Base-by-base conservation (phyloP, 179 eudicot genomes). In the Patellifolia procumbens region DNA sequence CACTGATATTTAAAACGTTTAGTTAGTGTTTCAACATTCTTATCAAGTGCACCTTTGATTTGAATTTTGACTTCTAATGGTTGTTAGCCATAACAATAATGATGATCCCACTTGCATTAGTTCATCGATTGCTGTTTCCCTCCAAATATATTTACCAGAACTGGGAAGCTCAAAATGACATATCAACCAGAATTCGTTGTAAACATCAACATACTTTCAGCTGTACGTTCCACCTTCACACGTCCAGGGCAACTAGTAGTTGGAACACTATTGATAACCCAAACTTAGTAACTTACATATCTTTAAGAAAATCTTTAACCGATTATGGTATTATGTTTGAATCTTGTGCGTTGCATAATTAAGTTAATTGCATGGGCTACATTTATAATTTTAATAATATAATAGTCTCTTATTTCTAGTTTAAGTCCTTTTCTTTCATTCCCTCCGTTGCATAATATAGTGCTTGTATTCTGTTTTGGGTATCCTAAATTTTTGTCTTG, bases 31-130 rank as follows among this genome's bases (percentile, higher is more conserved):
- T 39, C 51, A 29, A 22, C 12, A 5, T 71, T 37, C 10, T 35
- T 32, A 51, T 24, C 74, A 72, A 72, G 37, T 48, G 63, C 55
- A 24, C 31, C 6, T 28, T 45, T 22, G 53, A 39, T 37, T 43
- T 72, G 28, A 22, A 1, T 62, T 31, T 19, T 8, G 34, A n/a
- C 19, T 13, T 48, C 34, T 49, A 24, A 51, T 29, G 72, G 81
- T n/a, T 34, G 61, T n/a, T 79, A 46, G 17, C 16, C 5, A 46
- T 52, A n/a, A n/a, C n/a, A 74, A 79, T 79, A 70, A 79, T 76
- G 68, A 60, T 55, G 49, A 58, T 65, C 32, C 56, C 20, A 75
- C 72, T 56, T 51, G 53, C 26, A 58, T 35, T 51, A 28, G 73
- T 68, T 61, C 8, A 32, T 51, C 3, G 82, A 67, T 79, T 35